These are phyloP conservation scores for Phyllosticta citribraziliensis DNA, from an alignment of 2,329 filamentous ascomycete species.

Conservation along the genomic window DNA sequence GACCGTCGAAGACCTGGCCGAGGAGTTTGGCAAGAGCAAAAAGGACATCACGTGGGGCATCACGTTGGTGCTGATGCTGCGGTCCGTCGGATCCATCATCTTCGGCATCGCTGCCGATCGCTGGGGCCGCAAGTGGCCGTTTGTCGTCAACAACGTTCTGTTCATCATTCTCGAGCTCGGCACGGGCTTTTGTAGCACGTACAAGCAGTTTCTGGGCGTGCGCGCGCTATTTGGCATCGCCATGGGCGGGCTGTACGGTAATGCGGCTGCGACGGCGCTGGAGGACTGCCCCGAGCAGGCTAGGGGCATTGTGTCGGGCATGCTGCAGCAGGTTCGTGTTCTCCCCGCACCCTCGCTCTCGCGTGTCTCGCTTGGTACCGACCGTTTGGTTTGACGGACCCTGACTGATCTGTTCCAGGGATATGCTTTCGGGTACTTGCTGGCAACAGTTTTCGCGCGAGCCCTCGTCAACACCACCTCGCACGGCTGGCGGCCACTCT, in stretches of 20 bases:
- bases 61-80: constrained; percentile 44
- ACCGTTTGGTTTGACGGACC: neutral
- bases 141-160: constrained; percentile 50
- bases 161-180: constrained; percentile 53
- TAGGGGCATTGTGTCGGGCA: constrained; percentile 50
- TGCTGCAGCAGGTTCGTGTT: constrained; percentile 43
- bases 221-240: constrained; percentile 53
- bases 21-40: constrained; percentile 43
- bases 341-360: constrained; percentile 3
- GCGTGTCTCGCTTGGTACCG: neutral
- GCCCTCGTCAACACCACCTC: constrained; percentile 66
- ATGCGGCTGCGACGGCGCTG: constrained; percentile 51
- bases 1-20: constrained; percentile 43
- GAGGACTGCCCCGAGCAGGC: constrained; percentile 52
- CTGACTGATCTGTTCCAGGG: constrained; percentile 22
- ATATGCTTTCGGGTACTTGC: constrained; percentile 55
- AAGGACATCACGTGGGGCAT: constrained; percentile 52
- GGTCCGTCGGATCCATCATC: constrained; percentile 48
- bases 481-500: constrained; percentile 75
- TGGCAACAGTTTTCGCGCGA: constrained; percentile 46
- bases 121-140: constrained; percentile 47
- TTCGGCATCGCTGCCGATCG: constrained; percentile 47
- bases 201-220: constrained; percentile 48
- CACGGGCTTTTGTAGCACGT: constrained; percentile 50
- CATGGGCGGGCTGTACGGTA: constrained; percentile 55